These are phyloP conservation scores for Graphilbum fragrans DNA, from an alignment of 2,329 filamentous ascomycete genomes.

Conservation along the genomic window DNA sequence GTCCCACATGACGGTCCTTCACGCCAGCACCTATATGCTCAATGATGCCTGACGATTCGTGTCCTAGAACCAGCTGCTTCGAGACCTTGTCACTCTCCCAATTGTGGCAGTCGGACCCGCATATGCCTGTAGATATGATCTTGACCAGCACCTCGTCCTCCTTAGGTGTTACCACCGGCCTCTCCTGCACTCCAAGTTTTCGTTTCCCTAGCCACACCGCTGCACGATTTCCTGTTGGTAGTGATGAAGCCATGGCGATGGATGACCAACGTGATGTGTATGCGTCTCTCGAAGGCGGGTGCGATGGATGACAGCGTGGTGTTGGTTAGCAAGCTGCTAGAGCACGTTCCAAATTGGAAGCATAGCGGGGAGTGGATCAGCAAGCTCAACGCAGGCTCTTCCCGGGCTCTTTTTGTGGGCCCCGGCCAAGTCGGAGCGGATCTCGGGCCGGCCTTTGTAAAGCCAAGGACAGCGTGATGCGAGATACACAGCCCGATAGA, in stretches of 20 bases:
- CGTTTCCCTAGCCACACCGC: constrained; percentile 12
- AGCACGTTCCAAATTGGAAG: too few species aligned
- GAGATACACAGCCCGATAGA: too few species aligned
- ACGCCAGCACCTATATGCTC: constrained; percentile 39
- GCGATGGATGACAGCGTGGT: too few species aligned
- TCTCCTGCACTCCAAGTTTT: constrained; percentile 32
- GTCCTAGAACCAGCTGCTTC: constrained; percentile 27
- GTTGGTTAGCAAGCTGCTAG: too few species aligned
- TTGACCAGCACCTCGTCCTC: constrained; percentile 11
- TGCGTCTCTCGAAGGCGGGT: too few species aligned
- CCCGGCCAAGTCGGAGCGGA: background rate
- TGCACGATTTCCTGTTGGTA: constrained; percentile 13
- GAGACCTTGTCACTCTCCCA: constrained; percentile 13
- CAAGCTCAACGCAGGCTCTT: too few species aligned
- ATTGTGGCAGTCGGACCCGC: constrained; percentile 13
- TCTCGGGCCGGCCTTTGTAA: background rate
- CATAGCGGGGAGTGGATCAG: too few species aligned
- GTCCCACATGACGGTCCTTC: constrained; percentile 29
- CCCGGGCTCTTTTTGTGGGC: too few species aligned
- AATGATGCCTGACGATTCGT: constrained; percentile 53
- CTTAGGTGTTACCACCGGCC: constrained; percentile 26
- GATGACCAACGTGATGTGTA: too few species aligned
- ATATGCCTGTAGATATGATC: constrained; percentile 11
- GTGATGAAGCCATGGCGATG: too few species aligned
- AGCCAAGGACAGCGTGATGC: too few species aligned